These are phyloP conservation scores for Salvia splendens DNA, from an alignment of 257 asterid genomes.

Conservation along the genomic window DNA sequence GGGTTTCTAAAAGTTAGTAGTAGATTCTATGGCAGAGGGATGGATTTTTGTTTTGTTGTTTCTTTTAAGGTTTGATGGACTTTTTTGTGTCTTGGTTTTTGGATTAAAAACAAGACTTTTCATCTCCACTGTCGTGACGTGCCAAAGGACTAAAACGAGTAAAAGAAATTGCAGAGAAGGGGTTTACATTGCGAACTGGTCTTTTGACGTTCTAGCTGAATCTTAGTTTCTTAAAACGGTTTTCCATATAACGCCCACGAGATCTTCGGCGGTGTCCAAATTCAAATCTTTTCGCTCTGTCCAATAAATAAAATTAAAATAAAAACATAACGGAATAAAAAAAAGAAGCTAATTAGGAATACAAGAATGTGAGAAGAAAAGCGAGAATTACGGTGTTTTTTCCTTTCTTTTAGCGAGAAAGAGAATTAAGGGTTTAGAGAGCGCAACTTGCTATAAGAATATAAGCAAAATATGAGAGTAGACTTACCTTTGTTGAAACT, in stretches of 20 bases:
- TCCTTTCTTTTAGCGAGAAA: background rate
- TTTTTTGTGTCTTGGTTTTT: conserved; percentile 21
- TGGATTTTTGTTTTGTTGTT: conserved; percentile 32
- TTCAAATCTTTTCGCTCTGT: conserved; percentile 25
- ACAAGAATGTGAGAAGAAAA: background rate
- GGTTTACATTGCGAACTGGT: conserved; percentile 44
- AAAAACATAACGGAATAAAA: no score
- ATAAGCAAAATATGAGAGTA: background rate
- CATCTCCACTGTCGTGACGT: conserved; percentile 39
- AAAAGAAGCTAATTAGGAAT: no score
- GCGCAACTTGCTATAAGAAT: conserved; percentile 4
- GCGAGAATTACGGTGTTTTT: conserved; percentile 2
- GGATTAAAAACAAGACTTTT: conserved; percentile 36
- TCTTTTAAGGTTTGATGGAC: conserved; percentile 28
- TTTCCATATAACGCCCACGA: conserved; percentile 36
- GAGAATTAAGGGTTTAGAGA: background rate
- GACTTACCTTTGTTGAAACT: conserved; percentile 34
- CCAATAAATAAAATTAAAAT: conserved; percentile 2
- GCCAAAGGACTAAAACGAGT: conserved; percentile 36
- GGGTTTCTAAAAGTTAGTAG: conserved; percentile 37
- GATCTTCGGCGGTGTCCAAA: conserved; percentile 33
- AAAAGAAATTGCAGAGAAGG: conserved; percentile 19
- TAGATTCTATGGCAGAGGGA: conserved; percentile 47
- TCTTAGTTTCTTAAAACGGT: conserved; percentile 20
- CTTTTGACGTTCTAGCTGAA: conserved; percentile 30